phyloP scores from a whole-genome alignment of 768 basidiomycete species.

The Tylopilus vinaceipallidus region DNA sequence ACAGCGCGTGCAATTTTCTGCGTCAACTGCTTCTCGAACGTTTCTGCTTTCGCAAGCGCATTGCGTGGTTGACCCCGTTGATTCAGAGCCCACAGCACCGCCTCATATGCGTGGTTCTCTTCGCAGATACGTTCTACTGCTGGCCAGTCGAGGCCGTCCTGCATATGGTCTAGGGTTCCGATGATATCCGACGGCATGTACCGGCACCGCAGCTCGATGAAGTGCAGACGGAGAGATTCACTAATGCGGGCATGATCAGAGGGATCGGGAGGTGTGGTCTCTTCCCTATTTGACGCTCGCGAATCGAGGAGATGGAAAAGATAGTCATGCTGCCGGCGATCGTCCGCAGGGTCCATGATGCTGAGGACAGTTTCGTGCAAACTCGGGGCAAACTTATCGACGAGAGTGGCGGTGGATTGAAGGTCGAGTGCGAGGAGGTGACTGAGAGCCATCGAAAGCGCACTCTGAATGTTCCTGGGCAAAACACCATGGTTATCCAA shows the following conservation, averaged over 20 bases:
- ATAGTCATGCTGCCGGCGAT: conserved; percentile 69
- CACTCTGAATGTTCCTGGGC: conserved; percentile 52
- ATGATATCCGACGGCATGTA: conserved; percentile 66
- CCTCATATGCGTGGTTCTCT: conserved; percentile 61
- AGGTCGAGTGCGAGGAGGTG: conserved; percentile 61
- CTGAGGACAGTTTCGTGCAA: conserved; percentile 66
- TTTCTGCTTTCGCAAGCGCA: conserved; percentile 67
- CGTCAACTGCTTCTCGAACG: conserved; percentile 52
- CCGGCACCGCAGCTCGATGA: conserved; percentile 72
- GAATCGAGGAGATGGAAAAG: conserved; percentile 67
- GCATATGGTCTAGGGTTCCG: conserved; percentile 51
- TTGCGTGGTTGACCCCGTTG: conserved; percentile 57
- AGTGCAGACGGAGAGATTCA: conserved; percentile 52
- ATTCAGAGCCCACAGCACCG: conserved; percentile 79
- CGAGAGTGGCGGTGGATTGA: conserved; percentile 63
- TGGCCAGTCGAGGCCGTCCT: conserved; percentile 52
- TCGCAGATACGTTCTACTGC: conserved; percentile 66
- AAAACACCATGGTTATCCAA: conserved; percentile 48
- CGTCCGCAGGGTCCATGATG: conserved; percentile 41
- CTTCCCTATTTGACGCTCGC: conserved; percentile 42
- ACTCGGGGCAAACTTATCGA: conserved; percentile 66
- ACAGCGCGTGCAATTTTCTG: conserved; percentile 42
- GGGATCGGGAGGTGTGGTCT: conserved; percentile 18
- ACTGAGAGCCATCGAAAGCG: conserved; percentile 59
- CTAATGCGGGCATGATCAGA: conserved; percentile 47